These are phyloP conservation scores for Exophiala mesophila DNA, from an alignment of 2,329 filamentous ascomycete species.

Conservation along the genomic window DNA sequence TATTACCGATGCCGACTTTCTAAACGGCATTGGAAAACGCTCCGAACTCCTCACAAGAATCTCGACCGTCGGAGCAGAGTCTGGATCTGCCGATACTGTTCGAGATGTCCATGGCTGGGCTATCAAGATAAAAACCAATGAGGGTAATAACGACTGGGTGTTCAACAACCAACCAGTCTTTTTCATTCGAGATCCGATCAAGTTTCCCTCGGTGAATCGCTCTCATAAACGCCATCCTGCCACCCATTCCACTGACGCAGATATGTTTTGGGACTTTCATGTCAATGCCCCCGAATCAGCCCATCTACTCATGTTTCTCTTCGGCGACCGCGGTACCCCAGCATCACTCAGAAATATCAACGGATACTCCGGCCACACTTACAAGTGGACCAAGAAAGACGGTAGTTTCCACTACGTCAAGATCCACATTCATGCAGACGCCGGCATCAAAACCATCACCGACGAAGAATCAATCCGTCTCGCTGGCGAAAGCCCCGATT, in stretches of 20 bases:
- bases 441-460: slow-evolving; percentile 57
- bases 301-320: slow-evolving; percentile 62
- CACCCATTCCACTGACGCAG: slow-evolving; percentile 64
- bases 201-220: slow-evolving; percentile 70
- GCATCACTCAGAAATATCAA: slow-evolving; percentile 64
- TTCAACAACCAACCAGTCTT: slow-evolving; percentile 57
- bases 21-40: slow-evolving; percentile 52
- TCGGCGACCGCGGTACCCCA: slow-evolving; percentile 62
- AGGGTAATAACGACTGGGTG: slow-evolving; percentile 50
- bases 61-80: slow-evolving; percentile 44
- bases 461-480: slow-evolving; percentile 53
- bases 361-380: slow-evolving; percentile 62
- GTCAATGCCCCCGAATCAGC: slow-evolving; percentile 58
- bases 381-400: slow-evolving; percentile 62
- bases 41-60: slow-evolving; percentile 45
- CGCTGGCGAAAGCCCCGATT: slow-evolving; percentile 57
- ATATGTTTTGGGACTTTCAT: slow-evolving; percentile 65
- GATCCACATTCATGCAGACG: slow-evolving; percentile 59
- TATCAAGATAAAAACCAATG: slow-evolving; percentile 49
- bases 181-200: slow-evolving; percentile 66
- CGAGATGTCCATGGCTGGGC: slow-evolving; percentile 48
- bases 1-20: slow-evolving; percentile 51
- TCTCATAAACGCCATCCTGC: slow-evolving; percentile 70
- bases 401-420: slow-evolving; percentile 63
- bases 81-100: slow-evolving; percentile 44